These are phyloP conservation scores for Rhododendron henanense DNA, from an alignment of 148 eudicot species.

Conservation along the genomic window DNA sequence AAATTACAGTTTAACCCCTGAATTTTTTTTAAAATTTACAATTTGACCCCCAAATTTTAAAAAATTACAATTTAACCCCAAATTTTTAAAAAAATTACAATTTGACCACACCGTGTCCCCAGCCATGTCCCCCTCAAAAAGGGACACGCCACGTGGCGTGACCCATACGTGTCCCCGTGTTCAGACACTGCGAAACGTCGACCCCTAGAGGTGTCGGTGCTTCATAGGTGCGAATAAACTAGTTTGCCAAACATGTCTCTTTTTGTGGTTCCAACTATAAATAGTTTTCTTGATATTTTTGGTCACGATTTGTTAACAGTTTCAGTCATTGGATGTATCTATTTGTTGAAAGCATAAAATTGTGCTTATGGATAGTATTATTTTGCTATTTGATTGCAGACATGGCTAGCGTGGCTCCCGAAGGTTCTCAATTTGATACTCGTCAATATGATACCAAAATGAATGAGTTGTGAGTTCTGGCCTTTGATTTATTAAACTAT, in stretches of 20 bases:
- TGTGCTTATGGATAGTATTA: background rate
- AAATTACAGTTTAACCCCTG: too few species aligned
- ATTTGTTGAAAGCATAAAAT: background rate
- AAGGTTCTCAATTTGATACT: slow-evolving; percentile 31
- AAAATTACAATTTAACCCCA: too few species aligned
- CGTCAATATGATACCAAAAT: slow-evolving; percentile 29
- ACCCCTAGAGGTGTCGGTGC: too few species aligned
- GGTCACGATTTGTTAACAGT: background rate
- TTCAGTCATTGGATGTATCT: too few species aligned
- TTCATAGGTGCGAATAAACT: background rate
- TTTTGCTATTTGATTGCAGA: slow-evolving; percentile 6
- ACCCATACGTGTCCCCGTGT: too few species aligned
- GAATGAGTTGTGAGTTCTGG: slow-evolving; percentile 26
- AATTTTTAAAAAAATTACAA: too few species aligned
- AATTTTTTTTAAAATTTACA: too few species aligned
- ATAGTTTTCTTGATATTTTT: background rate
- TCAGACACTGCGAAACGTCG: too few species aligned
- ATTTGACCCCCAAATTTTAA: too few species aligned
- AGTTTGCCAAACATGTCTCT: background rate
- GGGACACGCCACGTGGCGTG: too few species aligned
- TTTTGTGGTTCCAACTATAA: background rate
- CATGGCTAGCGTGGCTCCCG: slow-evolving; percentile 22
- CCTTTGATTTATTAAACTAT: background rate
- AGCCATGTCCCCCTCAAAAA: too few species aligned
- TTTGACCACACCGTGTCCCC: too few species aligned